Evolutionary conservation across 257 asterid genomes (phyloP), one percentile per base, ranked within the genome.

Genomic region (Agastache rugosa): DNA sequence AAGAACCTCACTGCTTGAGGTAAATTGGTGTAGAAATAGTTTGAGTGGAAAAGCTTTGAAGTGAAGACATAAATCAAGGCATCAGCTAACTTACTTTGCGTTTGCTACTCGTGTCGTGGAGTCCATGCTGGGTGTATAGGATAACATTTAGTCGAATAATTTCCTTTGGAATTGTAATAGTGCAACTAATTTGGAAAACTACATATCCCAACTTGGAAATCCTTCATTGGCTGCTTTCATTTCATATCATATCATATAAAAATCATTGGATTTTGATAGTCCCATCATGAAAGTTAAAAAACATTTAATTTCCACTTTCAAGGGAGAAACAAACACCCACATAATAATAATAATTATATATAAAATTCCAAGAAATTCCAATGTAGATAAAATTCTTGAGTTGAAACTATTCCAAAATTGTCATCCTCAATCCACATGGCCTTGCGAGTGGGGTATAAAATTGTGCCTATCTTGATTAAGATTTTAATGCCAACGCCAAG

Each of bases 201-300:
- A 6, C 44, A 44, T 17, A 72, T 59, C 68, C 15, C 23, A 27
- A 60, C 37, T 8, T 72, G 76, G 48, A 60, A 11, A 59, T 8
- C 2, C 53, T 25, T 19, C 29, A 73, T 73, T 73, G 77, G 71
- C 23, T 20, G 77, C 63, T 60, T 17, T 27, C 19, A 60, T 73
- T 73, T 61, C 72, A 22, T 65, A 4, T 41, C 54, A 2, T n/a
- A 8, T 16, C 55, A 44, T 44, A 44, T 44, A 1, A 2, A 45
- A n/a, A n/a, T n/a, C n/a, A n/a, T n/a, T n/a, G n/a, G 51, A 53
- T 34, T 5, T 67, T 27, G 53, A 11, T 20, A 17, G 25, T 44
- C 63, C 53, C 55, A 42, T 63, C 6, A 63, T 5, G 12, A 27
- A 59, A 29, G 12, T 41, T 20, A 10, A 0, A 25, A 22, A 55